Evolutionary conservation across 1,284 basidiomycete genomes (phyloP).

Genomic region (Cryptococcus sp.): DNA sequence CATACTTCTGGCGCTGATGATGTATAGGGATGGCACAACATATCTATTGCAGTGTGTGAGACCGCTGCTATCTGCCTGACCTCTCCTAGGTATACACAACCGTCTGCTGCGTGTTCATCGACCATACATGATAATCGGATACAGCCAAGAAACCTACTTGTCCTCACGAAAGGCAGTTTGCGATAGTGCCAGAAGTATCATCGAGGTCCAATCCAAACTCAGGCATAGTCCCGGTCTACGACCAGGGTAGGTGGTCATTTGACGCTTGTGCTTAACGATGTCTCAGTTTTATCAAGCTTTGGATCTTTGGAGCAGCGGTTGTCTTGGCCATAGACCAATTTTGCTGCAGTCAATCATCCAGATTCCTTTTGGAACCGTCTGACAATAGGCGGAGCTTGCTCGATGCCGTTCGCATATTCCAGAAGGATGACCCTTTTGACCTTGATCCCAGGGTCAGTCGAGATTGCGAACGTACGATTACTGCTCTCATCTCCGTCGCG

Average conservation of each 20-base stretch:
- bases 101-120: conserved; percentile 19
- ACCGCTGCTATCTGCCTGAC: background rate
- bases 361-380: too few relatives aligned
- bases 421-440: too few relatives aligned
- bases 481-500: too few relatives aligned
- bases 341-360: background rate
- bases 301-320: conserved; percentile 19
- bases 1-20: too few relatives aligned
- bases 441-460: too few relatives aligned
- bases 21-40: background rate
- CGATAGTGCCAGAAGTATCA: background rate
- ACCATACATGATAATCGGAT: conserved; percentile 13
- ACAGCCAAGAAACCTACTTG: conserved; percentile 3
- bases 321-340: conserved; percentile 15
- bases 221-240: background rate
- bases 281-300: conserved; percentile 15
- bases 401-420: too few relatives aligned
- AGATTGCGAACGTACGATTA: too few relatives aligned
- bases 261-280: background rate
- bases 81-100: conserved; percentile 13
- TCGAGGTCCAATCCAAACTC: background rate
- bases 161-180: background rate
- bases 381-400: too few relatives aligned
- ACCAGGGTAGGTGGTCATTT: background rate
- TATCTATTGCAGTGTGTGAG: background rate